Base-by-base conservation (phyloP, 208 protist species). In the Leishmania turanica region DNA sequence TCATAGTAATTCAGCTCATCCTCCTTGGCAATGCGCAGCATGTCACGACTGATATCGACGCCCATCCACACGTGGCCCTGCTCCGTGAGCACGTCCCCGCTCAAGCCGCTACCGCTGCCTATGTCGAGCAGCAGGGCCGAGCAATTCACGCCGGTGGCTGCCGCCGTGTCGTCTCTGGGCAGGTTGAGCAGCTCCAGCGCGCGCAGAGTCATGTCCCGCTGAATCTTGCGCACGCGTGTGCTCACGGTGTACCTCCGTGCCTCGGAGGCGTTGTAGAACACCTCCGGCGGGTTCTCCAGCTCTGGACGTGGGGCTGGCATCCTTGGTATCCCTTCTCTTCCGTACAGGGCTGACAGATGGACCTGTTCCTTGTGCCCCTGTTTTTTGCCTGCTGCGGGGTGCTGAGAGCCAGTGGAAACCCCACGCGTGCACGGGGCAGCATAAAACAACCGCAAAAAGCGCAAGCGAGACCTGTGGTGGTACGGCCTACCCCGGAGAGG, bases 81-180 rank as follows among this genome's bases (percentile, higher is more conserved):
- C 70, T 98, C 94, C 1, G 92, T 93, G 21, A 99, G 75, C n/a
- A 98, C 96, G 56, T 99, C 93, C 3, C 99, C 99, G 83, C 97
- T 99, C 42, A 99, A 83, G 0, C 99, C 99, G 68, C 98, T 99
- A 37, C 99, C 99, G 85, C 99, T 99, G 64, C 99, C 99, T 58
- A 99, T 92, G 87, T 99, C 99, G 2, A 99, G 93, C 40, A 99
- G 80, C 31, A 99, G 81, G 11, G 90, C 88, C 11, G 82, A 79
- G 42, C 82, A 45, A 58, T 90, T 70, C 60, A 74, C 15, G 3
- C 82, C 84, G 49, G 54, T 68, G 34, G 78, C 68, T 2, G 72
- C n/a, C 53, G 58, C 65, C 42, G 68, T 37, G 40, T 89, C 74
- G 42, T 81, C 79, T 65, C 90, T 87, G 8, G 95, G 94, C 6